Evolutionary conservation across 2,329 filamentous ascomycete species (phyloP), one percentile per base, ranked within the genome.

Genomic region (Arthroderma sp.): DNA sequence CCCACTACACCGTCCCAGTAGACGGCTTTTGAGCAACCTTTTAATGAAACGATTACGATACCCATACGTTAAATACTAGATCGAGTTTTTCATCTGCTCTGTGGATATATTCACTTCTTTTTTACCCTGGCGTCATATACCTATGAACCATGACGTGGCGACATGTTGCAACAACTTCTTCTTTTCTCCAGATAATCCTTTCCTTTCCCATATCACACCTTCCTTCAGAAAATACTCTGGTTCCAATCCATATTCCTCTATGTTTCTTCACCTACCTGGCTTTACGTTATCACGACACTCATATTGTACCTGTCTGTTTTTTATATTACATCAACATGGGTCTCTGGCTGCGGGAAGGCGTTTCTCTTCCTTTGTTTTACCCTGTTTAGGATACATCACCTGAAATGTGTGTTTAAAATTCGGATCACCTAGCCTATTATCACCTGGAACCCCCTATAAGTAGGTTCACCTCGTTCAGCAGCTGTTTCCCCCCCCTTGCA

Each of bases 21-120:
- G 23, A 52, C 38, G 23, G 35, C 51, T 33, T 58, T 56, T 19
- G 33, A 57, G 52, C 44, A 41, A 56, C 11, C 31, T 65, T 67
- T 67, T 68, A 68, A 73, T 67, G 70, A 71, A 66, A 71, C 66
- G 68, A 73, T 72, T 68, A 74, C 67, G 72, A 74, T 72, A 72
- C 69, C 67, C 68, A 65, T 66, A 69, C 69, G 71, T 73, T 66
- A 70, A 55, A 66, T 67, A 63, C 63, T 72, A 71, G 68, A 60
- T 57, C 51, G 51, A 54, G 37, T 23, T 54, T 38, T 38, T 38
- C 21, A 25, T 39, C 31, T 37, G 51, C 51, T 51, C 44, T 54
- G 51, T 54, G 33, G 51, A 54, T 38, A 54, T 33, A 53, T 53
- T 35, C 25, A 38, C 17, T 28, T 54, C 38, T 38, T 23, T 38